phyloP scores from a whole-genome alignment of 257 asterid species.

The Fraxinus americana region DNA sequence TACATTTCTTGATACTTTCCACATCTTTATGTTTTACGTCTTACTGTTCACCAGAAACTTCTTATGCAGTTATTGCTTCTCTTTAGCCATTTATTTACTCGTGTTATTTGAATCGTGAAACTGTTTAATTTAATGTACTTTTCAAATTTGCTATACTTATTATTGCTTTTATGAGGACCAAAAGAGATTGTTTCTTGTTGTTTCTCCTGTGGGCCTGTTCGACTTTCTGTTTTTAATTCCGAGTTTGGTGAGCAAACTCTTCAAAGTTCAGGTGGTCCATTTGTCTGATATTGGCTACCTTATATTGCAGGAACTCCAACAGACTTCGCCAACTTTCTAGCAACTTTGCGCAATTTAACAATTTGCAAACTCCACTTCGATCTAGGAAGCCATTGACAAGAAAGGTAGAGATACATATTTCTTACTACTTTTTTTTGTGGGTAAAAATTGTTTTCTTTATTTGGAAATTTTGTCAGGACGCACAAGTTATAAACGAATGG shows the following conservation, averaged over 20 bases:
- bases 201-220: neutral
- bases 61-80: neutral
- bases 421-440: constrained; percentile 11
- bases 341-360: constrained; percentile 85
- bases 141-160: neutral
- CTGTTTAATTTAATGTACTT: neutral
- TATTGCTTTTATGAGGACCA: constrained; percentile 1
- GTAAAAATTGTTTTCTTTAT: constrained; percentile 13
- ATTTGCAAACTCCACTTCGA: constrained; percentile 62
- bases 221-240: neutral
- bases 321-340: constrained; percentile 91
- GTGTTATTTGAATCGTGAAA: constrained; percentile 14
- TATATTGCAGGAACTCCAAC: constrained; percentile 53
- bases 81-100: constrained; percentile 1
- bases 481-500: constrained; percentile 85
- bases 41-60: neutral
- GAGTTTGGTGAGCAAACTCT: neutral
- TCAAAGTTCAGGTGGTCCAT: constrained; percentile 15
- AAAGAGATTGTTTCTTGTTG: neutral
- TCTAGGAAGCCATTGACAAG: constrained; percentile 84
- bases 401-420: constrained; percentile 51
- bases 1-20: constrained; percentile 1
- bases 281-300: constrained; percentile 23
- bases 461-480: constrained; percentile 58
- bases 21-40: neutral